A percentile compares a stretch with the other conserved stretches of the same genome.
Conservation (phyloP, 2,329 filamentous ascomycete species). For the Aspergillus amoenus region DNA sequence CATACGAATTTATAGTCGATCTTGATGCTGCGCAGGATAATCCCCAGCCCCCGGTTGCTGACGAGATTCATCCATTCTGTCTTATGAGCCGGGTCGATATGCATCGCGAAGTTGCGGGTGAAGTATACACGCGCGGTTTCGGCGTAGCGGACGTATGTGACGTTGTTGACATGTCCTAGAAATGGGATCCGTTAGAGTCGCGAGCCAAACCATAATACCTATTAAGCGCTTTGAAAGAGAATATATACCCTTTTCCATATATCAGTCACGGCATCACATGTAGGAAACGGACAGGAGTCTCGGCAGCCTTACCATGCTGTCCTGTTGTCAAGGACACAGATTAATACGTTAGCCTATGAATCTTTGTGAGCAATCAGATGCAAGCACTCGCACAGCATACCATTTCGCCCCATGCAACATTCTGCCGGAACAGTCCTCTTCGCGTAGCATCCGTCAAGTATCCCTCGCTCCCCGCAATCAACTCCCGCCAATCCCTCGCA, state of each 20-base stretch:
- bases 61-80: constrained; percentile 68
- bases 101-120: constrained; percentile 66
- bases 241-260: constrained; percentile 26
- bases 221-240: neutral
- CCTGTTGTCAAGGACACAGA: constrained; percentile 29
- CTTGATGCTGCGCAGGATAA: constrained; percentile 78
- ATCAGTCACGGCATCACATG: constrained; percentile 5
- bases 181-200: constrained; percentile 17
- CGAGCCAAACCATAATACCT: neutral
- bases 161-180: constrained; percentile 79
- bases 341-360: constrained; percentile 18
- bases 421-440: constrained; percentile 63
- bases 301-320: constrained; percentile 44
- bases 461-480: constrained; percentile 73
- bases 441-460: constrained; percentile 65
- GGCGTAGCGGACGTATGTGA: constrained; percentile 78
- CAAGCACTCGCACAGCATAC: constrained; percentile 43
- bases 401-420: constrained; percentile 84
- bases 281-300: neutral
- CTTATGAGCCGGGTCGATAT: constrained; percentile 61
- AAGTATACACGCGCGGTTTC: constrained; percentile 80
- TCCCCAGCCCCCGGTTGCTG: constrained; percentile 63
- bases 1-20: constrained; percentile 85
- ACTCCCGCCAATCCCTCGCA: constrained; percentile 66
- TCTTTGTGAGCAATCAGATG: neutral